Evolutionary conservation across 2,329 filamentous ascomycete species (phyloP).

Genomic region (Acrodontium crateriforme): DNA sequence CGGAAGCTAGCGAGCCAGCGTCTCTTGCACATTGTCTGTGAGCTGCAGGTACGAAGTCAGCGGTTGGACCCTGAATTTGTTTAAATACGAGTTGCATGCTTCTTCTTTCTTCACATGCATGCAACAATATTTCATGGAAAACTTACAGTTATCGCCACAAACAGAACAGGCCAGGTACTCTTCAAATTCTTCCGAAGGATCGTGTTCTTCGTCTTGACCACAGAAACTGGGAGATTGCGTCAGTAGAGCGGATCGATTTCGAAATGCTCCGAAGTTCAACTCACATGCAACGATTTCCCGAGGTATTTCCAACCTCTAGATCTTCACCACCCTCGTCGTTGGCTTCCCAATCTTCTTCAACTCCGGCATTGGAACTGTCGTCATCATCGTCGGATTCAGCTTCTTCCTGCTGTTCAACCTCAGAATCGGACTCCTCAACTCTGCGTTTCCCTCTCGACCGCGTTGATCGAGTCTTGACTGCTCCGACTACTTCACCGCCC

Average conservation of each 20-base stretch:
- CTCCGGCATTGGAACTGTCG: slow-evolving; percentile 36
- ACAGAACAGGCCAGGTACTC: slow-evolving; percentile 60
- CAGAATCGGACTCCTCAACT: slow-evolving; percentile 22
- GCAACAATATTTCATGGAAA: slow-evolving; percentile 8
- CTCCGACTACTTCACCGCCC: slow-evolving; percentile 26
- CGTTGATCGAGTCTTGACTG: slow-evolving; percentile 22
- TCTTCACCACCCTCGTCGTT: slow-evolving; percentile 40
- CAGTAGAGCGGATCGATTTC: not conserved
- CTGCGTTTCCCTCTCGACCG: slow-evolving; percentile 20
- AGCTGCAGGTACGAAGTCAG: slow-evolving; percentile 48
- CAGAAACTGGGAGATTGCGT: slow-evolving; percentile 50
- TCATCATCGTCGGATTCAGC: slow-evolving; percentile 17
- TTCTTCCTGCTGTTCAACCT: slow-evolving; percentile 21
- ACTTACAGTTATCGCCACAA: slow-evolving; percentile 74
- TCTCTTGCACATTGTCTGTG: slow-evolving; percentile 81
- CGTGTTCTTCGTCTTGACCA: slow-evolving; percentile 66
- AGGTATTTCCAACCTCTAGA: slow-evolving; percentile 36
- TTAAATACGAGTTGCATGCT: slow-evolving; percentile 2
- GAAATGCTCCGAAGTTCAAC: slow-evolving; percentile 17
- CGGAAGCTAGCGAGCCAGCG: slow-evolving; percentile 46
- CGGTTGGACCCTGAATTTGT: slow-evolving; percentile 24
- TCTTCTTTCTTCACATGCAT: slow-evolving; percentile 10
- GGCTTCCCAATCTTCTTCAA: slow-evolving; percentile 38
- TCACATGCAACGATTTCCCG: slow-evolving; percentile 52
- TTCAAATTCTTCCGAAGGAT: slow-evolving; percentile 70